These are phyloP conservation scores for Starmerella kuoi DNA, from an alignment of 805 yeast species.

Conservation along the genomic window DNA sequence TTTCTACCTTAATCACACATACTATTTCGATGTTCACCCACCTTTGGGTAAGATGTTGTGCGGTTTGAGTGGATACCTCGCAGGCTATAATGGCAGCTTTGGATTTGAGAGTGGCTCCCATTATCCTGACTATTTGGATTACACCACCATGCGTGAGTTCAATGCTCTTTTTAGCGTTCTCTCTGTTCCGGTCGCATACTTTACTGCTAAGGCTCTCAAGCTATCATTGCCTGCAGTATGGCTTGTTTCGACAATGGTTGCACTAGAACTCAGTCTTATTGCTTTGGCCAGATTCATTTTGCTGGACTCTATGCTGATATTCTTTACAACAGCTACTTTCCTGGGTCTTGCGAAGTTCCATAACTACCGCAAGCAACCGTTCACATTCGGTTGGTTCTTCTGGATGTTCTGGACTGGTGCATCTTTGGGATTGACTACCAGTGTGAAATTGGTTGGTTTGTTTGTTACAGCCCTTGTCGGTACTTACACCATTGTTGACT, in stretches of 20 bases:
- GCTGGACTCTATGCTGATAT: constrained; percentile 77
- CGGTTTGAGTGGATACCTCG: constrained; percentile 78
- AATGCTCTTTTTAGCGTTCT: constrained; percentile 65
- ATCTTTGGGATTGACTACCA: constrained; percentile 77
- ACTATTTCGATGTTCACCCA: constrained; percentile 94
- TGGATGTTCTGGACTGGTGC: constrained; percentile 83
- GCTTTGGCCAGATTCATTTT: constrained; percentile 81
- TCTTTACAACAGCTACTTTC: constrained; percentile 71
- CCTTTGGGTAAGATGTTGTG: constrained; percentile 91
- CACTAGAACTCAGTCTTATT: constrained; percentile 66
- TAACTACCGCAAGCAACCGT: constrained; percentile 54
- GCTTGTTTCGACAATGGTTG: constrained; percentile 55
- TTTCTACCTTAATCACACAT: constrained; percentile 70
- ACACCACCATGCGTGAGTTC: constrained; percentile 71
- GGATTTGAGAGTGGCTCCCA: constrained; percentile 81
- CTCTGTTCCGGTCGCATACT: constrained; percentile 72
- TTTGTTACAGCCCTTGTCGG: constrained; percentile 86
- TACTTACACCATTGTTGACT: constrained; percentile 66
- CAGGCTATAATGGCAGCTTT: constrained; percentile 85
- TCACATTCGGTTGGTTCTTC: constrained; percentile 63
- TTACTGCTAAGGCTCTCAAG: constrained; percentile 74
- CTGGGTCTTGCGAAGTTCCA: constrained; percentile 70
- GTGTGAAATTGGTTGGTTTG: constrained; percentile 92
- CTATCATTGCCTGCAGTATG: constrained; percentile 55
- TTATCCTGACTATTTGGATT: constrained; percentile 67